Base-by-base conservation (phyloP, 164 flowering plant species). In the Taxillus chinensis region DNA sequence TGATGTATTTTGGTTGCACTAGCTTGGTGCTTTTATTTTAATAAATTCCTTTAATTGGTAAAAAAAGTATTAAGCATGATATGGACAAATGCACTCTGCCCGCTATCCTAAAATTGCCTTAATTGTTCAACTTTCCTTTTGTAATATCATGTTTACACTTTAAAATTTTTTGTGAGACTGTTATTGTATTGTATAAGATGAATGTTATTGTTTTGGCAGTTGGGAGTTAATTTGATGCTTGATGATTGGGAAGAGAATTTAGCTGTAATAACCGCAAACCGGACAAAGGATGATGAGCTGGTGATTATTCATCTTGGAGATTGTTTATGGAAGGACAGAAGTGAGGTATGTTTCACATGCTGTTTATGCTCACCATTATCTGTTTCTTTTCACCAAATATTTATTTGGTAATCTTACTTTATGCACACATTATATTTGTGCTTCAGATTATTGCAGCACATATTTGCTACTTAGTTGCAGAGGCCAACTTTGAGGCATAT, bases 401-500 rank as follows among this genome's bases (percentile, higher is more conserved):
- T 39, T 39, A 14, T 59, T 67, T 52, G 27, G 52, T 57, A 45
- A 48, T 49, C 46, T 71, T 38, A 43, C 45, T 38, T 67, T 56
- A 15, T 41, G 37, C 66, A 70, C 52, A 71, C 63, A 39, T 12
- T 53, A 59, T 41, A 67, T 10, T 60, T 63, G 5, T 65, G 53
- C 8, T 68, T 51, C 85, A 93, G 99, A 77, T 83, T 57, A 66
- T 72, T 66, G 95, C 96, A 59, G 99, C 97, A 7, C 99, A 95
- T 69, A 84, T 82, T 27, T 95, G 99, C 82, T 95, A 95, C 69
- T 78, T 95, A 74, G 83, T 95, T 65, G 99, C 96, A 9, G 99
- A 95, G 71, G 86, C 91, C 64, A 89, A 83, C 70, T 86, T 90
- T 67, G 99, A 91, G 81, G 61, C 84, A 59, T 90, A 78, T 73